A percentile compares a stretch with the other conserved stretches of the same genome.
These are phyloP conservation scores for Xylaria longipes DNA, from an alignment of 495 filamentous ascomycete species.

Conservation along the genomic window DNA sequence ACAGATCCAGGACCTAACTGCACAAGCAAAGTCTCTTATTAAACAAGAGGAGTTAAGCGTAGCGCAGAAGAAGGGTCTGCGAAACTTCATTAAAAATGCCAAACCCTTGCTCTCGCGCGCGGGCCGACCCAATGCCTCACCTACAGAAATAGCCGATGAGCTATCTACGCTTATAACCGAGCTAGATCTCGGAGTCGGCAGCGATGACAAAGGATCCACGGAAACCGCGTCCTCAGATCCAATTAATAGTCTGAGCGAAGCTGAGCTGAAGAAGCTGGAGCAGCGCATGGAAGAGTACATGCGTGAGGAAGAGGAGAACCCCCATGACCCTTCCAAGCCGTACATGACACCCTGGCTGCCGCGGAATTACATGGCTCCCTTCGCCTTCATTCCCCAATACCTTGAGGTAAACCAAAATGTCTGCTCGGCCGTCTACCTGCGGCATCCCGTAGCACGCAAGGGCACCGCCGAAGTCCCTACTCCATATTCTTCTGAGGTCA, in stretches of 20 bases:
- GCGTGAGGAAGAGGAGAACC: slow-evolving; percentile 63
- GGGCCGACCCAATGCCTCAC: slow-evolving; percentile 29
- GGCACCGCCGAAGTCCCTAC: slow-evolving; percentile 90
- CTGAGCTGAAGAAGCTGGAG: slow-evolving; percentile 45
- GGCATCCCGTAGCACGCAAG: slow-evolving; percentile 91
- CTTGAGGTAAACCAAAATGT: slow-evolving; percentile 97
- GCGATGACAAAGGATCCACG: background rate
- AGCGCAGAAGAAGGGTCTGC: slow-evolving; percentile 46
- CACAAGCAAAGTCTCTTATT: slow-evolving; percentile 39
- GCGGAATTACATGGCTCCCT: slow-evolving; percentile 84
- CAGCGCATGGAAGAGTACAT: slow-evolving; percentile 38
- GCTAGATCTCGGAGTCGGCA: slow-evolving; percentile 26
- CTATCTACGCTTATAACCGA: slow-evolving; percentile 36
- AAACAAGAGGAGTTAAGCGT: slow-evolving; percentile 30
- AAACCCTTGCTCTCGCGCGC: slow-evolving; percentile 35
- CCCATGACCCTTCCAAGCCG: slow-evolving; percentile 75
- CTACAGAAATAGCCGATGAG: slow-evolving; percentile 37
- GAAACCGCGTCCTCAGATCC: slow-evolving; percentile 15
- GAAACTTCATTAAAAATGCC: slow-evolving; percentile 40
- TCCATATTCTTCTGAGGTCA: slow-evolving; percentile 69
- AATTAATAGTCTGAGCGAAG: slow-evolving; percentile 38
- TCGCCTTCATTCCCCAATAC: slow-evolving; percentile 94
- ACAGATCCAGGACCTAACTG: slow-evolving; percentile 34
- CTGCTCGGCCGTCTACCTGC: slow-evolving; percentile 92
- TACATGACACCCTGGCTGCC: slow-evolving; percentile 92